phyloP scores from a whole-genome alignment of 1,284 basidiomycete genomes.

The Mycena citricolor region DNA sequence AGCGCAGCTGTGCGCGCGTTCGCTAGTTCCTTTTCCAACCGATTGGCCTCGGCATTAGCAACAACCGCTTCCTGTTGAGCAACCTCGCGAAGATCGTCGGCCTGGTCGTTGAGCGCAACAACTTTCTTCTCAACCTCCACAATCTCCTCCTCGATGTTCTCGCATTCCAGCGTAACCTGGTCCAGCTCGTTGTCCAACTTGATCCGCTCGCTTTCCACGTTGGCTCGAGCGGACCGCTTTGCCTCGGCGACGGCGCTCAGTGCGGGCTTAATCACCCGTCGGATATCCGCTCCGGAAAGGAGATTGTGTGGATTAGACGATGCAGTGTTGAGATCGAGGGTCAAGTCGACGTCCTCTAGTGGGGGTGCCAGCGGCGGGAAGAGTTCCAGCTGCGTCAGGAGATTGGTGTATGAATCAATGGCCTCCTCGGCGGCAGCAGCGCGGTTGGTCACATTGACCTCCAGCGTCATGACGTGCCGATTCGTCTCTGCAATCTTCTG shows the following conservation, averaged over 20 bases:
- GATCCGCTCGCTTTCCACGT: conserved; percentile 71
- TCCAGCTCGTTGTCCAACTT: conserved; percentile 79
- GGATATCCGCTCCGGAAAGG: conserved; percentile 62
- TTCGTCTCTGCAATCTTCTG: conserved; percentile 72
- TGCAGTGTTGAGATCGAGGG: conserved; percentile 74
- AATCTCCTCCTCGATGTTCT: conserved; percentile 74
- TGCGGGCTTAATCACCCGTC: conserved; percentile 69
- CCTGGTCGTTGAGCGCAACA: conserved; percentile 65
- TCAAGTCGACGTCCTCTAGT: conserved; percentile 66
- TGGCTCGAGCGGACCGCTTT: conserved; percentile 64
- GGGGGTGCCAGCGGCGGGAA: conserved; percentile 71
- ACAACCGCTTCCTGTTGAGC: conserved; percentile 69
- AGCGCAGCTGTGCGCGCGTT: conserved; percentile 73
- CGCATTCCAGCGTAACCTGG: conserved; percentile 71
- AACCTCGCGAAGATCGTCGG: conserved; percentile 53
- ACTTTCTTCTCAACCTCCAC: conserved; percentile 69
- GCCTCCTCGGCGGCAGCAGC: conserved; percentile 78
- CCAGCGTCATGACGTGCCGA: conserved; percentile 68
- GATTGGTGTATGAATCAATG: conserved; percentile 70
- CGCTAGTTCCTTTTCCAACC: conserved; percentile 66
- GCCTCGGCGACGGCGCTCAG: conserved; percentile 68
- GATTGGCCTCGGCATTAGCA: conserved; percentile 58
- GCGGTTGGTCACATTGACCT: conserved; percentile 76
- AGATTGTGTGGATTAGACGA: conserved; percentile 64
- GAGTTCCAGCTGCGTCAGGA: conserved; percentile 71